Base-by-base conservation (phyloP, 129 eudicot genomes). In the Flaveria trinervia region DNA sequence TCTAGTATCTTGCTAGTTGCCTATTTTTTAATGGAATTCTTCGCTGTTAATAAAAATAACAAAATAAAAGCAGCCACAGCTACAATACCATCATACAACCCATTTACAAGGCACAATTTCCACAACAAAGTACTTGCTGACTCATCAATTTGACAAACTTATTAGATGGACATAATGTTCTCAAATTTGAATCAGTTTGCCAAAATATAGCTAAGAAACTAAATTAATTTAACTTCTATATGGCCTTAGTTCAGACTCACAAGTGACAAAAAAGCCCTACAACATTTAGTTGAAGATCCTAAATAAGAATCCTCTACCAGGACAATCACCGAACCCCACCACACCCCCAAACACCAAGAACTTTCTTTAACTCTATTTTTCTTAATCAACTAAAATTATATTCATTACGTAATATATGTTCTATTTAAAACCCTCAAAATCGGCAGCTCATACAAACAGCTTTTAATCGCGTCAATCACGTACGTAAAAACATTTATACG, bases 221-320 rank as follows among this genome's bases (percentile, higher is more conserved):
- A 74, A 62, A 45, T 61, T 60, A 10, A 45, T 28, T 16, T 14
- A 61, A 74, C 71, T 75, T 62, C 25, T n/a, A 28, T 26, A 36
- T 45, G 26, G 23, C 36, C 20, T 26, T 11, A n/a, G 4, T 74
- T 74, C 25, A 36, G 26, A 23, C 60, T 46, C 46, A 61, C 51
- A 61, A 11, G 51, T 5, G 17, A 50, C 43, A 41, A 73, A 39
- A 39, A 20, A 44, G 9, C 69, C 67, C 52, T 22, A 45, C 11
- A 72, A 56, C 44, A 70, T 25, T 48, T n/a, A 70, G 43, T 36
- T 72, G 65, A 52, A 33, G 50, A 28, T 72, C 65, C 46, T 51
- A 10, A 16, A 28, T 33, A 3, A 45, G 13, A 5, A 26, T 9
- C 39, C 39, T 33, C 39, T 33, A 33, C 39, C 39, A 28, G 39